Percentiles rank a stretch among this genome's conserved stretches.
phyloP scores from a whole-genome alignment of 2,329 filamentous ascomycete genomes.

The Apiospora phragmitis region DNA sequence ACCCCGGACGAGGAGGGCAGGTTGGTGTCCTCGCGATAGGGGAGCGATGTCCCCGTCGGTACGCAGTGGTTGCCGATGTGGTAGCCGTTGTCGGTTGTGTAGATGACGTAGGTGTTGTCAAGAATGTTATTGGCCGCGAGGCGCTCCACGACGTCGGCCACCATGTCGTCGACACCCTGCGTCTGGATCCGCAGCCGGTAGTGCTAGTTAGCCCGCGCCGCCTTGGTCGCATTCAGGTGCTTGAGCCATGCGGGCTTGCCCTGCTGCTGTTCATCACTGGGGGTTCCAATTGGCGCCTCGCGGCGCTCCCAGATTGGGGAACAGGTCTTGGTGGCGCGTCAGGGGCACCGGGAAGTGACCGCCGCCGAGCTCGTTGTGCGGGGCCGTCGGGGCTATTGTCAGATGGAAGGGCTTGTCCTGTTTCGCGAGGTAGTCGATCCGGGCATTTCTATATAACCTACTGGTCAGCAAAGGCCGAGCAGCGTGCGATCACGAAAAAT shows the following conservation, averaged over 20 bases:
- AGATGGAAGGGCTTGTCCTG: neutral
- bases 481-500: too few relatives aligned
- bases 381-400: neutral
- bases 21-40: conserved; percentile 47
- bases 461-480: too few relatives aligned
- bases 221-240: conserved; percentile 14
- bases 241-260: neutral
- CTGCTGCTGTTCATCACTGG: neutral
- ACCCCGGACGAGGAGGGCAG: conserved; percentile 47
- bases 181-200: conserved; percentile 43
- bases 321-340: neutral
- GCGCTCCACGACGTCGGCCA: conserved; percentile 38
- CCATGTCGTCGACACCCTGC: conserved; percentile 47
- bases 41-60: conserved; percentile 45
- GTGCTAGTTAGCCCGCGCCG: conserved; percentile 38
- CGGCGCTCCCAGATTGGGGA: neutral
- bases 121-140: conserved; percentile 34
- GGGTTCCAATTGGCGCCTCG: neutral
- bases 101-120: conserved; percentile 37
- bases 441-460: too few relatives aligned
- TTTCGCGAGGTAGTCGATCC: too few relatives aligned
- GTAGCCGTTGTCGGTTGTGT: conserved; percentile 48
- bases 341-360: neutral
- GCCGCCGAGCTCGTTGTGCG: neutral
- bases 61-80: conserved; percentile 49